phyloP scores from a whole-genome alignment of 2,329 filamentous ascomycete genomes.

The Amphichorda felina region DNA sequence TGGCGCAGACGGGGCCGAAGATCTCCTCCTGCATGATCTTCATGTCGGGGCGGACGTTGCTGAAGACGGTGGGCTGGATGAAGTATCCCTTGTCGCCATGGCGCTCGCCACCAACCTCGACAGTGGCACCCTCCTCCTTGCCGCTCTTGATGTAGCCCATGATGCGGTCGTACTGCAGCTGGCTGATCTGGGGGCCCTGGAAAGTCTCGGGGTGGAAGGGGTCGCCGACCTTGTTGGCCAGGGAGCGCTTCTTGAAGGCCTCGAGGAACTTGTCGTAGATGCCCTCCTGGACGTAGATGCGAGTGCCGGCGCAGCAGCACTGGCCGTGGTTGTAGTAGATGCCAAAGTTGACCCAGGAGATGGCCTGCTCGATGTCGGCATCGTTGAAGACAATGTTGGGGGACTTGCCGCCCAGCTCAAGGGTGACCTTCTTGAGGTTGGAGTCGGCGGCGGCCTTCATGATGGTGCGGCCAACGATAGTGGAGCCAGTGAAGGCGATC shows the following conservation, averaged over 20 bases:
- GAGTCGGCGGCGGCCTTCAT: slow-evolving; percentile 64
- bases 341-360: slow-evolving; percentile 60
- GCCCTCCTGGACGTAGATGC: slow-evolving; percentile 69
- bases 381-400: slow-evolving; percentile 67
- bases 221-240: slow-evolving; percentile 64
- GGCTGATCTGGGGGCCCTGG: slow-evolving; percentile 72
- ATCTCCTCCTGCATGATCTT: slow-evolving; percentile 84
- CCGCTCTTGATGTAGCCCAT: slow-evolving; percentile 63
- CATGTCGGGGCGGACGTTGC: slow-evolving; percentile 65
- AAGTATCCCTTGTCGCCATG: slow-evolving; percentile 70
- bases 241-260: slow-evolving; percentile 61
- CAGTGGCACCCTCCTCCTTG: slow-evolving; percentile 38
- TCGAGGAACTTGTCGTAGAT: slow-evolving; percentile 76
- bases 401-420: slow-evolving; percentile 65
- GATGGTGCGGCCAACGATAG: slow-evolving; percentile 55
- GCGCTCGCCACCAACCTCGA: slow-evolving; percentile 36
- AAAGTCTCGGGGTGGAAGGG: slow-evolving; percentile 65
- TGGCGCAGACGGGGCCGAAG: slow-evolving; percentile 71
- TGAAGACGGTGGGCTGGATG: slow-evolving; percentile 80
- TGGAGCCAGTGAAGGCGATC: slow-evolving; percentile 67
- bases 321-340: slow-evolving; percentile 51
- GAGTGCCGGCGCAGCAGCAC: slow-evolving; percentile 59
- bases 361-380: slow-evolving; percentile 59
- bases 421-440: slow-evolving; percentile 68
- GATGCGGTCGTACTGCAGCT: slow-evolving; percentile 74